Evolutionary conservation across 345 rosid species (phyloP).

Genomic region (Streptanthus diversifolius): DNA sequence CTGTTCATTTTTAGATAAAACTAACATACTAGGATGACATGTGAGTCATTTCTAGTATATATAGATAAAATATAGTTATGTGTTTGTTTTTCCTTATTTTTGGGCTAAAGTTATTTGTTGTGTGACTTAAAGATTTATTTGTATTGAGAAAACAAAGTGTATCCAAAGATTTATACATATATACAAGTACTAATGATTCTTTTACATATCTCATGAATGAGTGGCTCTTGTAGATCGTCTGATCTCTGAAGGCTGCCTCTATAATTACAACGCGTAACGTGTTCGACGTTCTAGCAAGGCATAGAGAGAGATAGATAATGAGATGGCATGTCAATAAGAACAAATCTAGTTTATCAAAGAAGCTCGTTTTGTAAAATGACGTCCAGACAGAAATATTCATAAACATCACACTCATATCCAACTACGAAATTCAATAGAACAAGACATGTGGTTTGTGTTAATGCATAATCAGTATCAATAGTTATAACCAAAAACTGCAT

Average conservation of each 20-base stretch:
- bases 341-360: background rate
- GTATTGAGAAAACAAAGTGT: background rate
- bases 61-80: background rate
- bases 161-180: background rate
- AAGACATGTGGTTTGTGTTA: slow-evolving; percentile 8
- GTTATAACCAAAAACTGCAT: background rate
- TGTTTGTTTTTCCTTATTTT: background rate
- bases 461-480: background rate
- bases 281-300: background rate
- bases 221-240: background rate
- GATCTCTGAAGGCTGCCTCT: background rate
- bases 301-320: background rate
- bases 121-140: background rate
- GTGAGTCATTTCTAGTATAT: background rate
- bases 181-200: background rate
- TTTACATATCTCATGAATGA: background rate
- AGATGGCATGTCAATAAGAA: background rate
- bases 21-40: background rate
- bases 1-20: background rate
- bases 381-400: background rate
- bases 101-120: background rate
- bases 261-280: background rate
- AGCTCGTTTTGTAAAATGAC: background rate
- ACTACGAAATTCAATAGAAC: background rate
- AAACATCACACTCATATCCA: background rate